Conservation (phyloP, 495 filamentous ascomycete species). For the Cryomyces minteri region DNA sequence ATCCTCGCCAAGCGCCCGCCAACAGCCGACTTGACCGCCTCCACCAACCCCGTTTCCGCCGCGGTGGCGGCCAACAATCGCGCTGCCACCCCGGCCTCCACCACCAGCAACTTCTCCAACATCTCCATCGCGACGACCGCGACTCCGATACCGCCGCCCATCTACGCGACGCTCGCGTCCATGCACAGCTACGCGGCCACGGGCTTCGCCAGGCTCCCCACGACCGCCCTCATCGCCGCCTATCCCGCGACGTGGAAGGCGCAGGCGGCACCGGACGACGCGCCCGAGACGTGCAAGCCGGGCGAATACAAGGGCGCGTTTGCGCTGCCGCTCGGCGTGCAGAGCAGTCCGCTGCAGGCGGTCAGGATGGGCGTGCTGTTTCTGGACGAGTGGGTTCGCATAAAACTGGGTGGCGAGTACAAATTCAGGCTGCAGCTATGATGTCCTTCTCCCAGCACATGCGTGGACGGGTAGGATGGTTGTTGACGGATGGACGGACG, state of each 20-base stretch:
- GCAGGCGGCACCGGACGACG: neutral
- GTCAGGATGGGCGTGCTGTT: slow-evolving; percentile 5
- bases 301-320: slow-evolving; percentile 2
- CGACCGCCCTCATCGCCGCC: too few relatives aligned
- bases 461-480: too few relatives aligned
- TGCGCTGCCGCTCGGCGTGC: slow-evolving; percentile 5
- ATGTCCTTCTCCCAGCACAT: too few relatives aligned
- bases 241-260: too few relatives aligned
- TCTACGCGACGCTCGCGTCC: slow-evolving; percentile 2
- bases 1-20: neutral
- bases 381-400: slow-evolving; percentile 7
- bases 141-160: too few relatives aligned
- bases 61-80: too few relatives aligned
- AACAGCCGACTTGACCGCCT: neutral
- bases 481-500: too few relatives aligned
- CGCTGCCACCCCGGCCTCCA: too few relatives aligned
- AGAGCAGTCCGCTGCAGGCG: slow-evolving; percentile 4
- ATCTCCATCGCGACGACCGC: slow-evolving; percentile 11
- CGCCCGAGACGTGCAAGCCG: neutral
- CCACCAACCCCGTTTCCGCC: too few relatives aligned
- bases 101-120: neutral
- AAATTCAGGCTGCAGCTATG: slow-evolving; percentile 6
- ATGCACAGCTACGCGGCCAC: too few relatives aligned
- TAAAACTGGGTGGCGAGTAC: slow-evolving; percentile 2
- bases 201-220: too few relatives aligned